Base-by-base conservation (phyloP, 2,329 filamentous ascomycete genomes). In the Diplocarpon rosae region DNA sequence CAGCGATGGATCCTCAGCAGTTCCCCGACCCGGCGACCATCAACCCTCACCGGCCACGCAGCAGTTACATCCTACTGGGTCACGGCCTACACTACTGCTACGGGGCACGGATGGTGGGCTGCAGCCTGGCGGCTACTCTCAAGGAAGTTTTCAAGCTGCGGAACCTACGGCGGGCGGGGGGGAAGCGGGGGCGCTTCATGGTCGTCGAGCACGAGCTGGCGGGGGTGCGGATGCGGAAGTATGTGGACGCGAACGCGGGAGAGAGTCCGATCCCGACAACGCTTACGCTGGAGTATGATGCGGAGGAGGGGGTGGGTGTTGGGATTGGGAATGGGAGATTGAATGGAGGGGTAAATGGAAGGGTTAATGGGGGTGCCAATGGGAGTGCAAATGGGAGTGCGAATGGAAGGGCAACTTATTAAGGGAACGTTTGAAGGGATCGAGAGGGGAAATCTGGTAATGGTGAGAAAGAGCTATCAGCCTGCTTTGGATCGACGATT, bases 191-290 rank as follows among this genome's bases (percentile, higher is more conserved):
- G 0, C 50, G 60, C 14, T 71, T 74, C 42, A 62, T 57, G 2
- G 61, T 62, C 10, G 63, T 69, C 0, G 65, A 71, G 47, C 63
- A 68, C 42, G 60, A 69, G 14, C 56, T 73, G 53, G 69, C 65
- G 7, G 70, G 69, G 2, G 62, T 72, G 2, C 65, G 64, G 40
- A 66, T 71, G 62, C 64, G 64, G 54, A 59, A 65, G 42, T 74
- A 72, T 51, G 56, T 74, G 35, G 70, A 73, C 61, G 61, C 60
- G 7, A 69, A 64, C 52, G 61, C 69, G 9, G 66, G 62, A 46
- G 70, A 73, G 56, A 64, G 59, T 12, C 67, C 69, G 0, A 66
- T 68, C 37, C 66, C 67, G 9, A 69, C 65, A 5, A 64, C 60
- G 2, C 49, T 70, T 39, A 64, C 60, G 2, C 46, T 70, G 6